A percentile compares a stretch with the other conserved stretches of the same genome.
Conservation (phyloP, 2,329 filamentous ascomycete genomes). For the Nannizzia gypsea region DNA sequence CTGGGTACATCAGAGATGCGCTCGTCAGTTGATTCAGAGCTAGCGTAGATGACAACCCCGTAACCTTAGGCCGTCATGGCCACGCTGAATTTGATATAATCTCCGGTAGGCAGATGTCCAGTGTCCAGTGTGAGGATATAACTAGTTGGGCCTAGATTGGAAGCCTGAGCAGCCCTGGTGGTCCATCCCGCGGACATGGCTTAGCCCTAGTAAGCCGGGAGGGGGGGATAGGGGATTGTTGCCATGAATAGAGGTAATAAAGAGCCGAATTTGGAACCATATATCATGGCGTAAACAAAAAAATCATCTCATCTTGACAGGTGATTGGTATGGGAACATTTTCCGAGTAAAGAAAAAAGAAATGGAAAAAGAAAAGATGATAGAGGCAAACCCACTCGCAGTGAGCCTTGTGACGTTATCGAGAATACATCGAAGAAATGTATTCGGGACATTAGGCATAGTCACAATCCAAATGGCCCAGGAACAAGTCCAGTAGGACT, state of each 20-base stretch:
- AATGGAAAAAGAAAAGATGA: neutral
- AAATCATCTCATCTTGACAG: neutral
- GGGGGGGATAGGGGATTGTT: neutral
- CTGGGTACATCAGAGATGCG: neutral
- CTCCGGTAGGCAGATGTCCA: neutral
- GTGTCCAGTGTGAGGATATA: neutral
- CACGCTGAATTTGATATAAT: neutral
- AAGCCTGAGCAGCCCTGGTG: neutral
- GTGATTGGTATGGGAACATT: neutral
- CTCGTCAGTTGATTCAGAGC: neutral
- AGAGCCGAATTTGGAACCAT: neutral
- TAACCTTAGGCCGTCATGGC: neutral
- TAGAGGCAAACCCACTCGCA: neutral
- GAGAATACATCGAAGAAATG: neutral
- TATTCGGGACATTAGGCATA: neutral
- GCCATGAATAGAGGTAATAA: neutral
- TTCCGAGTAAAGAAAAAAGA: neutral
- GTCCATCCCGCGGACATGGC: neutral
- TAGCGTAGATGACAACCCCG: neutral
- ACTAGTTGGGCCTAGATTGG: neutral
- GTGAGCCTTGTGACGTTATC: conserved; percentile 4
- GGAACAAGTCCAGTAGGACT: neutral
- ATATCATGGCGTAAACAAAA: neutral
- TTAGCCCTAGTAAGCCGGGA: neutral
- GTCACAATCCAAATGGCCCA: neutral